Conservation (phyloP, 176 grass and related monocot genomes). For the Musa beccarii region DNA sequence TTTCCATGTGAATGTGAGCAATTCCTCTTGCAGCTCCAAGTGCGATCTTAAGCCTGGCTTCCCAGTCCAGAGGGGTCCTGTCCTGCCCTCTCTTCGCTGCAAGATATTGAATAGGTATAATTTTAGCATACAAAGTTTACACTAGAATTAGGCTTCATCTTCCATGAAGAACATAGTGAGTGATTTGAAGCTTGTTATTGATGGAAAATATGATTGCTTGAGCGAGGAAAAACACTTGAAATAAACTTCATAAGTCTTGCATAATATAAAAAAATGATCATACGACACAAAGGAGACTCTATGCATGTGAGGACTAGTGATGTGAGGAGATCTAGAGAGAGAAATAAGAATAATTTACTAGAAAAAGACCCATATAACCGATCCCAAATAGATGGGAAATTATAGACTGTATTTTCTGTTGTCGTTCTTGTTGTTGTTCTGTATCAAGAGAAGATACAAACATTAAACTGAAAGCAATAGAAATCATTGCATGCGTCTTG, state of each 20-base stretch:
- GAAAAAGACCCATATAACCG: no score
- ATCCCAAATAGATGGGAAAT: no score
- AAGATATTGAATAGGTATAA: background rate
- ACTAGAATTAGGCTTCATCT: background rate
- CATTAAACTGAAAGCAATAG: background rate
- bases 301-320: background rate
- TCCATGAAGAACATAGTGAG: background rate
- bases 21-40: slow-evolving; percentile 81
- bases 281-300: no score
- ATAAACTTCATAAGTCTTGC: no score
- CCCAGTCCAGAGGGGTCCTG: slow-evolving; percentile 63
- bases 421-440: background rate
- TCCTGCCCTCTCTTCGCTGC: slow-evolving; percentile 75
- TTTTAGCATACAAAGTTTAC: background rate
- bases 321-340: no score
- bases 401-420: no score
- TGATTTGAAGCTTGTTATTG: background rate
- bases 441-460: background rate
- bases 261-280: no score
- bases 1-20: slow-evolving; percentile 54
- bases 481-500: no score
- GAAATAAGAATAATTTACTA: no score
- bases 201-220: no score
- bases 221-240: no score
- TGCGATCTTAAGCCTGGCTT: slow-evolving; percentile 65